A percentile compares a stretch with the other conserved stretches of the same genome.
Conservation (phyloP, 1,284 basidiomycete genomes). For the Puccinia hordei region DNA sequence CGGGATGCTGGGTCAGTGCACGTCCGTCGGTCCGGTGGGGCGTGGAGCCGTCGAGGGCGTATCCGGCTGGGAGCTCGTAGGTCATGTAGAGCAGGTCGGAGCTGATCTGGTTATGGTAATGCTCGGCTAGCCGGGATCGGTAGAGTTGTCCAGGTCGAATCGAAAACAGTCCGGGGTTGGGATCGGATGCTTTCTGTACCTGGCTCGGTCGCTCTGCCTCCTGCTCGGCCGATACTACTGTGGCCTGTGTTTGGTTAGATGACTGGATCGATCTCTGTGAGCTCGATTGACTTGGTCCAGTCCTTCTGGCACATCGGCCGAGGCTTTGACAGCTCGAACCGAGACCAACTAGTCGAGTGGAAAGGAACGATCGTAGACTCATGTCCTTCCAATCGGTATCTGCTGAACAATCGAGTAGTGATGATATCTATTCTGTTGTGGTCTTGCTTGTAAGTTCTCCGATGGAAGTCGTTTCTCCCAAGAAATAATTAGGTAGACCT, state of each 20-base stretch:
- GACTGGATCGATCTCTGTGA: not conserved
- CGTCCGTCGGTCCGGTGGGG: slow-evolving; percentile 57
- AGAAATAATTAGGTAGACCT: too few species aligned
- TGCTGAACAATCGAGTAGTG: not conserved
- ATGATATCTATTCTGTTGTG: not conserved
- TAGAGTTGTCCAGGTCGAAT: slow-evolving; percentile 65
- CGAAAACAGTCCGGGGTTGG: not conserved
- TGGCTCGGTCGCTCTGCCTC: not conserved
- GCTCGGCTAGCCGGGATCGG: slow-evolving; percentile 74
- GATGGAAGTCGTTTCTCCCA: too few species aligned
- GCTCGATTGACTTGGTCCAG: not conserved
- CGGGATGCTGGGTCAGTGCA: slow-evolving; percentile 58
- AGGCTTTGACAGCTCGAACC: not conserved
- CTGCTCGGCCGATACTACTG: not conserved
- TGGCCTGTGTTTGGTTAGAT: not conserved
- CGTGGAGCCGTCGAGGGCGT: slow-evolving; percentile 57
- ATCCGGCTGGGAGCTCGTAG: slow-evolving; percentile 68
- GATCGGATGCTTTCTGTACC: not conserved
- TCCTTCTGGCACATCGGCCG: not conserved
- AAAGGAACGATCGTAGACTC: not conserved
- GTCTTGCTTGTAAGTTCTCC: not conserved
- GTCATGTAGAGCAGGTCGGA: slow-evolving; percentile 94
- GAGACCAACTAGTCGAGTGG: not conserved
- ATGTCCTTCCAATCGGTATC: not conserved
- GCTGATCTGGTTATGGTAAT: slow-evolving; percentile 79